These are phyloP conservation scores for Mycena galopus DNA, from an alignment of 768 basidiomycete species.

Conservation along the genomic window DNA sequence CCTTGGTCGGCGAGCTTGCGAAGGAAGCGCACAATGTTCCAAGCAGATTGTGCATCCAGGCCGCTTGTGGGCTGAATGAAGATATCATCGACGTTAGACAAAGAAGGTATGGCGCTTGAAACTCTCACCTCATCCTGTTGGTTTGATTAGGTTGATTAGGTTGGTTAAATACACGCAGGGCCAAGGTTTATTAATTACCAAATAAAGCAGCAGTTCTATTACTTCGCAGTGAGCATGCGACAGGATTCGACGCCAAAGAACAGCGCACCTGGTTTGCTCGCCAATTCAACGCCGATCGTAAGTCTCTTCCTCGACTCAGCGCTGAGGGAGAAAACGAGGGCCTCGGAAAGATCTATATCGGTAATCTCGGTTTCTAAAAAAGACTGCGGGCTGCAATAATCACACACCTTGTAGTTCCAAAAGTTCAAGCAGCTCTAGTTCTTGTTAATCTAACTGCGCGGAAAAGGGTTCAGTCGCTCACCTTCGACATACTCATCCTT, in stretches of 20 bases:
- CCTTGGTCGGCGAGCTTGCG: constrained; percentile 85
- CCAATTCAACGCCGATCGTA: constrained; percentile 93
- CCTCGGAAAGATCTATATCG: constrained; percentile 78
- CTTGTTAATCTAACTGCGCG: background rate
- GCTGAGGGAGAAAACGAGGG: constrained; percentile 77
- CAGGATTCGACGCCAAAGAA: no score
- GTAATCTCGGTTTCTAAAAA: background rate
- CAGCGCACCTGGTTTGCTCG: constrained; percentile 73
- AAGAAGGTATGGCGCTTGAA: no score
- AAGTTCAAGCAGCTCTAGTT: constrained; percentile 78
- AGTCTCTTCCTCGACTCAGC: constrained; percentile 85
- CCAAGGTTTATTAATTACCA: constrained; percentile 18
- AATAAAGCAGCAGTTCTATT: constrained; percentile 67
- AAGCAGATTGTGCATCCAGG: constrained; percentile 73
- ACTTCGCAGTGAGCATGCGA: background rate
- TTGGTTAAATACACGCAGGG: background rate
- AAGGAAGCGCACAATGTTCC: constrained; percentile 86
- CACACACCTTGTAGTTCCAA: constrained; percentile 73
- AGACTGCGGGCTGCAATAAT: background rate
- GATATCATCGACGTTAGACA: no score
- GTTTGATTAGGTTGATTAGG: constrained; percentile 53
- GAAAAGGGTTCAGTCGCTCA: background rate
- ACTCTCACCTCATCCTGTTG: constrained; percentile 65
- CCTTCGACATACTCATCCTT: constrained; percentile 82
- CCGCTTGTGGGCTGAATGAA: constrained; percentile 63